A percentile compares a stretch with the other conserved stretches of the same genome.
phyloP scores from a whole-genome alignment of 176 grass and related monocot genomes.

The Typha latifolia region DNA sequence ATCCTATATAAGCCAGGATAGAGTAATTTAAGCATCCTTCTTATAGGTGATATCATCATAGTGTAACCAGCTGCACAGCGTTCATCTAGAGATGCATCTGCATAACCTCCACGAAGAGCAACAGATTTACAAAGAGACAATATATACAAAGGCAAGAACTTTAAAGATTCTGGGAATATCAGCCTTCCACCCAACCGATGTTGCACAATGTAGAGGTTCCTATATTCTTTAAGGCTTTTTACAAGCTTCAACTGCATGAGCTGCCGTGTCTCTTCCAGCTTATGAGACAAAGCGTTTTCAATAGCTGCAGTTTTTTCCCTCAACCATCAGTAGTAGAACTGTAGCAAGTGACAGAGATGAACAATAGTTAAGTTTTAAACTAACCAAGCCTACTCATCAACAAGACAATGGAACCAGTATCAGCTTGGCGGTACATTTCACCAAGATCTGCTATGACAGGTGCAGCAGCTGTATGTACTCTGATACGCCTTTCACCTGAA shows the following conservation, averaged over 20 bases:
- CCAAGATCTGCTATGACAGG: slow-evolving; percentile 89
- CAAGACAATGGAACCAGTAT: slow-evolving; percentile 75
- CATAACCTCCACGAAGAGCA: slow-evolving; percentile 83
- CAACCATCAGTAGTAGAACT: not conserved
- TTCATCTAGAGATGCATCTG: slow-evolving; percentile 82
- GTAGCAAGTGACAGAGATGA: not conserved
- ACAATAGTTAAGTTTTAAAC: slow-evolving; percentile 11
- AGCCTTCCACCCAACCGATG: slow-evolving; percentile 70
- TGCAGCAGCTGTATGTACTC: slow-evolving; percentile 92
- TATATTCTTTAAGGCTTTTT: slow-evolving; percentile 88
- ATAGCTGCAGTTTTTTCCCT: slow-evolving; percentile 41
- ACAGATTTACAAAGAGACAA: slow-evolving; percentile 65
- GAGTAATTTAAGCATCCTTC: slow-evolving; percentile 53
- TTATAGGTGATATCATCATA: slow-evolving; percentile 79
- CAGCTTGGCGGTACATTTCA: slow-evolving; percentile 98
- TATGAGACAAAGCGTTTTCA: slow-evolving; percentile 85
- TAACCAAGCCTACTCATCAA: slow-evolving; percentile 70
- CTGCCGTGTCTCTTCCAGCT: slow-evolving; percentile 77
- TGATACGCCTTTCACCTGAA: slow-evolving; percentile 88
- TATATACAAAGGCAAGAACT: slow-evolving; percentile 66
- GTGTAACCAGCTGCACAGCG: slow-evolving; percentile 80
- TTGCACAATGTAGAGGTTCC: slow-evolving; percentile 69
- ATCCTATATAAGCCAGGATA: slow-evolving; percentile 76
- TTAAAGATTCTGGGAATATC: slow-evolving; percentile 90
- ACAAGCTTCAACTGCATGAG: slow-evolving; percentile 78